Evolutionary conservation across 2,329 filamentous ascomycete genomes (phyloP), one percentile per base, ranked within the genome.

Genomic region (Dothidotthia symphoricarpi): DNA sequence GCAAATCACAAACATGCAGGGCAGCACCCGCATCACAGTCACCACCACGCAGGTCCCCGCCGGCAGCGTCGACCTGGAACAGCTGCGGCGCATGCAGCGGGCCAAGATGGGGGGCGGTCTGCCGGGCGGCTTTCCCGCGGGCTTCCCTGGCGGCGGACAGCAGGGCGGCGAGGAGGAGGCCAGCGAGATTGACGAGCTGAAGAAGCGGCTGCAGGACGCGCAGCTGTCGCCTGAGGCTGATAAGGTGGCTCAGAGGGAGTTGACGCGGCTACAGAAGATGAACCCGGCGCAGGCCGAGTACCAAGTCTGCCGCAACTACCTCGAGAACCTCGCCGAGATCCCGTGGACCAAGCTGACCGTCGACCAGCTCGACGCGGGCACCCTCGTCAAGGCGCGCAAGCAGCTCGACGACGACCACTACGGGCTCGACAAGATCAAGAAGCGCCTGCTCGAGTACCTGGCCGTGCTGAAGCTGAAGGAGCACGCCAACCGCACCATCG

Each of bases 401-500:
- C 93, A 97, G 66, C 78, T 98, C 5, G 89, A 98, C 57, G 84
- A 94, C 48, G 93, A 98, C 61, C 93, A 98, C 66, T 97, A 97
- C 55, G 93, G 93, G 0, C 74, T 98, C 11, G 89, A 97, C 45
- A 94, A 91, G 68, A 91, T 98, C 61, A 98, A 98, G 80, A 96
- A 95, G 76, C 80, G 93, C 28, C 69, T 98, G 15, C 77, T 98
- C 4, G 94, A 97, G 66, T 98, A 98, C 61, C 76, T 98, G 28
- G 94, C 93, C 2, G 93, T 98, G n/a, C 75, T 98, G 35, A 86
- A 93, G 53, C 76, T 98, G 39, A 98, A 97, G 75, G 90, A 96
- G 63, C 83, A 86, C 15, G 83, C 91, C 46, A 96, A 97, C 50
- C 78, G 85, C 36, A 84, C 87, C 35, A 75, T 96, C 13, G 86